phyloP scores from a whole-genome alignment of 164 flowering plant species.

The Stephania yunnanensis region DNA sequence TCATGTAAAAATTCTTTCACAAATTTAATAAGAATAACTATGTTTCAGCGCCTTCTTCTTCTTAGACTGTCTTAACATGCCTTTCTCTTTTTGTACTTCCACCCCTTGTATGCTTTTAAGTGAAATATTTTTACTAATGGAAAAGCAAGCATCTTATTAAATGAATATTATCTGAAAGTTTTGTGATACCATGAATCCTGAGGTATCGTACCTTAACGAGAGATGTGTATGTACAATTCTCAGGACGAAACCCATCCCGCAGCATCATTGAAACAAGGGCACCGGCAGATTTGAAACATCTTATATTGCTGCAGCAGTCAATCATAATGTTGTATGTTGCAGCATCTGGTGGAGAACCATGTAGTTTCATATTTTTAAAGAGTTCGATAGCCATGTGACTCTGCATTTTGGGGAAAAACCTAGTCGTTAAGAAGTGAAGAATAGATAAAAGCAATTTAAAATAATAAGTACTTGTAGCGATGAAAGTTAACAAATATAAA shows the following conservation, averaged over 20 bases:
- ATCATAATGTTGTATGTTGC: conserved; percentile 77
- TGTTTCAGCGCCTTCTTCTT: no score
- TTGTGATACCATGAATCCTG: neutral
- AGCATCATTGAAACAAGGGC: conserved; percentile 75
- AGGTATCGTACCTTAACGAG: conserved; percentile 55
- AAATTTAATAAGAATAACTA: no score
- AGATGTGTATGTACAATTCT: conserved; percentile 44
- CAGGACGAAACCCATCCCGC: conserved; percentile 58
- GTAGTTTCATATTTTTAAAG: conserved; percentile 54
- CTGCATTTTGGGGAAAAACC: conserved; percentile 39
- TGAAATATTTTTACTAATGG: no score
- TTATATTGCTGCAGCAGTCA: conserved; percentile 52
- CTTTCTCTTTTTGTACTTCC: no score
- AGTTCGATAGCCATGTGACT: conserved; percentile 42
- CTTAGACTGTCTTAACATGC: no score
- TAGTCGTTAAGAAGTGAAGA: neutral
- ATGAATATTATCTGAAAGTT: neutral
- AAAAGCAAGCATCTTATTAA: no score
- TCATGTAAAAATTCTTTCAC: no score
- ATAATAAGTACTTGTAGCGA: neutral
- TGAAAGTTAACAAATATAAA: neutral
- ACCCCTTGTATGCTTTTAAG: no score
- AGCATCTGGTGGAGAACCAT: conserved; percentile 42
- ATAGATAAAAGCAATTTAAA: neutral
- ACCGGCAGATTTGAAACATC: conserved; percentile 59